Conservation (phyloP, 306 rosid species). For the Canavalia gladiata region DNA sequence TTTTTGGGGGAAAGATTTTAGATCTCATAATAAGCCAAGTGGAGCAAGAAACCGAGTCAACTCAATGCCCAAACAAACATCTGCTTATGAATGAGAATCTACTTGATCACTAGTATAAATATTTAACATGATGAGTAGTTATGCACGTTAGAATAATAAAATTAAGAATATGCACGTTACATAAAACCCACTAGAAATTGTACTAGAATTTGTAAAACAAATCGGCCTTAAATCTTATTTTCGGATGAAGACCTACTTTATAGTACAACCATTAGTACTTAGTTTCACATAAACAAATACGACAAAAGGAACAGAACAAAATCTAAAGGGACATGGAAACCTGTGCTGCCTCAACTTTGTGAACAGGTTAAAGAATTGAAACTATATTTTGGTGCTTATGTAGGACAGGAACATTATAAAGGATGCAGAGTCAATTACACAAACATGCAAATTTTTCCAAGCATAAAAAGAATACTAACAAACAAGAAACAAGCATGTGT, state of each 20-base stretch:
- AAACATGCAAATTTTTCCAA: slow-evolving; percentile 16
- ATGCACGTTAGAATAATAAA: slow-evolving; percentile 12
- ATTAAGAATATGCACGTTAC: background rate
- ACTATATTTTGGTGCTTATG: background rate
- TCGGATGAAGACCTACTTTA: background rate
- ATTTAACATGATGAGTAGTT: background rate
- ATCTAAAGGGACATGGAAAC: background rate
- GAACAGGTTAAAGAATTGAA: background rate
- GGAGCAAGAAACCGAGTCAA: slow-evolving; percentile 3
- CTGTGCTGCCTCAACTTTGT: background rate
- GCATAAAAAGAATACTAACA: background rate
- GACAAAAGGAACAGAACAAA: background rate
- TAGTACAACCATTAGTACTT: background rate
- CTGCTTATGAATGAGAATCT: background rate
- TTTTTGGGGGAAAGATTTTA: background rate
- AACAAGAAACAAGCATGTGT: slow-evolving; percentile 31
- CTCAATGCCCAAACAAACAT: slow-evolving; percentile 27
- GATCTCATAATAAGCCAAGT: slow-evolving; percentile 11
- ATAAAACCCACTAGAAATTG: slow-evolving; percentile 17
- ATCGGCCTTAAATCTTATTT: background rate
- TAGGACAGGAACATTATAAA: background rate
- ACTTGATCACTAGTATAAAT: slow-evolving; percentile 27
- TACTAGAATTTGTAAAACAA: background rate
- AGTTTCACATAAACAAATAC: background rate
- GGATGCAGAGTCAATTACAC: slow-evolving; percentile 16